Conservation (phyloP, 1,284 basidiomycete genomes). For the Apiotrichum montevideense region DNA sequence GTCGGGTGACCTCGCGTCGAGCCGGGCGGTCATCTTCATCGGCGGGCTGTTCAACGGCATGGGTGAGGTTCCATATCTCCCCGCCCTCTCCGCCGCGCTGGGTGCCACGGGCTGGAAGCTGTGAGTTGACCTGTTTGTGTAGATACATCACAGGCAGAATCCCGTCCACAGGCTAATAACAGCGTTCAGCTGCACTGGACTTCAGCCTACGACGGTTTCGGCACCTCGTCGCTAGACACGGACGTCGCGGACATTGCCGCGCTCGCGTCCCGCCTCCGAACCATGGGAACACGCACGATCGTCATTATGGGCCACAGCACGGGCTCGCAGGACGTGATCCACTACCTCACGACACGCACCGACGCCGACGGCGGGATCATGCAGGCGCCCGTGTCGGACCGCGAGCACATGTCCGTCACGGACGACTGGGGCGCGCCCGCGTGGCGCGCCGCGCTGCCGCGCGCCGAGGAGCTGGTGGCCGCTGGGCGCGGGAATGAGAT, state of each 20-base stretch:
- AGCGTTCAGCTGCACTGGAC: slow-evolving; percentile 45
- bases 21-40: slow-evolving; percentile 39
- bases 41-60: slow-evolving; percentile 44
- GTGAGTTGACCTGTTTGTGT: slow-evolving; percentile 24
- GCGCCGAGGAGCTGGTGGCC: slow-evolving; percentile 27
- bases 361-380: slow-evolving; percentile 42
- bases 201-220: slow-evolving; percentile 39
- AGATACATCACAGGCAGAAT: too few species aligned
- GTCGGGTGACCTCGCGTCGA: slow-evolving; percentile 27
- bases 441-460: slow-evolving; percentile 18
- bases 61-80: slow-evolving; percentile 33
- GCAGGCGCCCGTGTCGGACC: slow-evolving; percentile 46
- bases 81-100: slow-evolving; percentile 25
- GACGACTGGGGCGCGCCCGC: slow-evolving; percentile 7
- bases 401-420: slow-evolving; percentile 29
- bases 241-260: slow-evolving; percentile 39
- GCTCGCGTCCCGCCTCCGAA: slow-evolving; percentile 34
- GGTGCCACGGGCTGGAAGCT: slow-evolving; percentile 36
- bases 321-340: slow-evolving; percentile 46
- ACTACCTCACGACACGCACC: slow-evolving; percentile 30
- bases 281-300: slow-evolving; percentile 10
- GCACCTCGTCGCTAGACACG: slow-evolving; percentile 30
- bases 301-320: slow-evolving; percentile 47
- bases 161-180: not conserved
- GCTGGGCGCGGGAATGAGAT: slow-evolving; percentile 28